Evolutionary conservation across 2,329 filamentous ascomycete genomes (phyloP).

Genomic region (Beauveria pseudobassiana): DNA sequence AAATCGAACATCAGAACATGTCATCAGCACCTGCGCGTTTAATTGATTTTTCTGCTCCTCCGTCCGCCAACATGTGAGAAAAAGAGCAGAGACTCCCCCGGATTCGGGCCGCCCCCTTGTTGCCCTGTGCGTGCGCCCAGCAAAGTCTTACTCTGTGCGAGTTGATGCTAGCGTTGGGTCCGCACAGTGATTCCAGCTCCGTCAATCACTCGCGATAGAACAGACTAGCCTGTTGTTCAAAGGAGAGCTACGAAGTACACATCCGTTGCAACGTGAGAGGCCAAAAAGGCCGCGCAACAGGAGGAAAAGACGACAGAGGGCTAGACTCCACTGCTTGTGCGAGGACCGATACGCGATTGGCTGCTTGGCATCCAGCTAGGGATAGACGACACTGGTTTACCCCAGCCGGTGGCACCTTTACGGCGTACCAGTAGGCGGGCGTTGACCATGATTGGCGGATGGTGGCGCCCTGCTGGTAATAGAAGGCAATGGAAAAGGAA

Average conservation of each 20-base stretch:
- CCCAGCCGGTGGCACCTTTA: not conserved
- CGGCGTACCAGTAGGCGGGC: not conserved
- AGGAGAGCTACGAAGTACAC: too few relatives aligned
- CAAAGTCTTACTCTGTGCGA: too few relatives aligned
- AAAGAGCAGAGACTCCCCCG: not conserved
- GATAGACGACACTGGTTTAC: not conserved
- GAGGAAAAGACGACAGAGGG: not conserved
- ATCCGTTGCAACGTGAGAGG: not conserved
- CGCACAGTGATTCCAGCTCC: not conserved
- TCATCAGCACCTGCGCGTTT: not conserved
- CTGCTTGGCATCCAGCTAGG: not conserved
- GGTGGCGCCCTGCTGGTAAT: not conserved
- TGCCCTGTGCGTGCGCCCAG: too few relatives aligned
- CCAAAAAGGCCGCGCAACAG: not conserved
- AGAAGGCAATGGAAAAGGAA: too few relatives aligned
- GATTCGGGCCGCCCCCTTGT: too few relatives aligned
- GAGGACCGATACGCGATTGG: not conserved
- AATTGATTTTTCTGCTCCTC: not conserved
- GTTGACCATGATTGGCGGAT: not conserved
- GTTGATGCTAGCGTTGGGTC: not conserved
- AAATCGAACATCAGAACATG: not conserved
- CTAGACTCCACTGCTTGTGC: not conserved
- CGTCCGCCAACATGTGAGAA: conserved; percentile 1
- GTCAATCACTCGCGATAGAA: not conserved
- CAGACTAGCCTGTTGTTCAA: not conserved